Conservation (phyloP, 2,329 filamentous ascomycete genomes). For the Triangularia setosa region DNA sequence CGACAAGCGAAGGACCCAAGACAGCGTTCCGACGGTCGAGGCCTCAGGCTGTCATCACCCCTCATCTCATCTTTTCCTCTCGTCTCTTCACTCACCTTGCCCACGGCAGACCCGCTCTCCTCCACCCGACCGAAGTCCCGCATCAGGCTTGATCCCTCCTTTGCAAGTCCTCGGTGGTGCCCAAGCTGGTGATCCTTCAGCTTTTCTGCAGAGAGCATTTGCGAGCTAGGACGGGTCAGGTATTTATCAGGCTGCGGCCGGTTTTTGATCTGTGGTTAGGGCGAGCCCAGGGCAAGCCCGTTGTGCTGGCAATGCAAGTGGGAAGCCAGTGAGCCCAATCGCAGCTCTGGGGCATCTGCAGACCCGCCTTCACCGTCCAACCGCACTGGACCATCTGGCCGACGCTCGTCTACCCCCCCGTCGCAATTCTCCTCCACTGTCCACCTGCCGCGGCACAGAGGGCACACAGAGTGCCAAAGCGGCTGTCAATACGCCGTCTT, state of each 20-base stretch:
- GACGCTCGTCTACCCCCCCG: slow-evolving; percentile 15
- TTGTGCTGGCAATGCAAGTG: slow-evolving; percentile 25
- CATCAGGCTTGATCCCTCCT: background rate
- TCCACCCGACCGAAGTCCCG: background rate
- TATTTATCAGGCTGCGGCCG: slow-evolving; percentile 22
- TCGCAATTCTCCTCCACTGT: slow-evolving; percentile 9
- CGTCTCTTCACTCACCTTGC: slow-evolving; percentile 2
- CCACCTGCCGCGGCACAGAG: slow-evolving; percentile 13
- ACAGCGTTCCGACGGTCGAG: background rate
- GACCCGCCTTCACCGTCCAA: slow-evolving; percentile 24
- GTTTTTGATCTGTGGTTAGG: slow-evolving; percentile 4
- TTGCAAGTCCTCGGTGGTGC: slow-evolving; percentile 10
- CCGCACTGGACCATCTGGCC: slow-evolving; percentile 28
- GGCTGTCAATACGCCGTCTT: slow-evolving; percentile 2
- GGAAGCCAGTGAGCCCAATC: slow-evolving; percentile 23
- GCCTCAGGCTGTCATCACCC: background rate
- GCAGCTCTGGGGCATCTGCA: slow-evolving; percentile 12
- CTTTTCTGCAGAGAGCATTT: background rate
- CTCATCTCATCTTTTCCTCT: slow-evolving; percentile 1
- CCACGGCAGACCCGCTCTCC: background rate
- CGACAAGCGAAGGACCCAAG: background rate
- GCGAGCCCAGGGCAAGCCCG: slow-evolving; percentile 1
- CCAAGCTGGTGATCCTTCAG: slow-evolving; percentile 8
- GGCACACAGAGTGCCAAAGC: background rate
- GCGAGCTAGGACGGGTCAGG: slow-evolving; percentile 18